phyloP scores from a whole-genome alignment of 352 stramenopile genomes.

The Blastocystis sp. region DNA sequence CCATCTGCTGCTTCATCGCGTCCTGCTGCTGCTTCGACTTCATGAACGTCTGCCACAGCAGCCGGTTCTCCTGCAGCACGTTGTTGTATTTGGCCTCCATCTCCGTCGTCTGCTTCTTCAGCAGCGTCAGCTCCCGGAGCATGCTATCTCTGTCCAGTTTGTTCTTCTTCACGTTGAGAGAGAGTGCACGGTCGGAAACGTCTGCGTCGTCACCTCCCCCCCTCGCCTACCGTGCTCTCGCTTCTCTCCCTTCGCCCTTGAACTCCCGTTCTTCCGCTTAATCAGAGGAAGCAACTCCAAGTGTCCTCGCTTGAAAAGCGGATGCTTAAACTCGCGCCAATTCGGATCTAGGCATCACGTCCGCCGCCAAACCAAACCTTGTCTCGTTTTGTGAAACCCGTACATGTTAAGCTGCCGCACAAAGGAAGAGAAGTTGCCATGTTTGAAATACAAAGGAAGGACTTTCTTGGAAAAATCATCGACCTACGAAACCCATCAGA shows the following conservation, averaged over 20 bases:
- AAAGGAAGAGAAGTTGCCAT: slow-evolving; percentile 80
- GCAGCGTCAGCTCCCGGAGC: slow-evolving; percentile 14
- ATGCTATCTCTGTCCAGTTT: slow-evolving; percentile 35
- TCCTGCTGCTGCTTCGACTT: slow-evolving; percentile 55
- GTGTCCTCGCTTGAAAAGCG: slow-evolving; percentile 49
- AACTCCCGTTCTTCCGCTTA: slow-evolving; percentile 47
- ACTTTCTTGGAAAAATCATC: slow-evolving; percentile 72
- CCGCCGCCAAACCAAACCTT: slow-evolving; percentile 1
- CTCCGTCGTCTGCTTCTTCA: slow-evolving; percentile 51
- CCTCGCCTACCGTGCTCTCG: not conserved
- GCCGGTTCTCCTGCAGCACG: slow-evolving; percentile 34
- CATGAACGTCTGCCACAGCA: slow-evolving; percentile 51
- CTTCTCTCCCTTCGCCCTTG: slow-evolving; percentile 42
- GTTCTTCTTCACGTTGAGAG: slow-evolving; percentile 45
- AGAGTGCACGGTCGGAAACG: not conserved
- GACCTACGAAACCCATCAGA: slow-evolving; percentile 61
- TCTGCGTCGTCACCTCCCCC: not conserved
- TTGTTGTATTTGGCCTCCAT: slow-evolving; percentile 55
- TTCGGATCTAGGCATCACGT: slow-evolving; percentile 51
- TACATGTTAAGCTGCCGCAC: slow-evolving; percentile 82
- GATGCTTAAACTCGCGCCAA: slow-evolving; percentile 57
- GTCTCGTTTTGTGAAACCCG: slow-evolving; percentile 69
- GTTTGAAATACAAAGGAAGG: slow-evolving; percentile 79
- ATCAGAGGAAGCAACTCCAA: slow-evolving; percentile 41
- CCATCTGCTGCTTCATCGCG: slow-evolving; percentile 55